Evolutionary conservation across 208 protist species (phyloP), one percentile per base, ranked within the genome.

Genomic region (Leishmania tropica): DNA sequence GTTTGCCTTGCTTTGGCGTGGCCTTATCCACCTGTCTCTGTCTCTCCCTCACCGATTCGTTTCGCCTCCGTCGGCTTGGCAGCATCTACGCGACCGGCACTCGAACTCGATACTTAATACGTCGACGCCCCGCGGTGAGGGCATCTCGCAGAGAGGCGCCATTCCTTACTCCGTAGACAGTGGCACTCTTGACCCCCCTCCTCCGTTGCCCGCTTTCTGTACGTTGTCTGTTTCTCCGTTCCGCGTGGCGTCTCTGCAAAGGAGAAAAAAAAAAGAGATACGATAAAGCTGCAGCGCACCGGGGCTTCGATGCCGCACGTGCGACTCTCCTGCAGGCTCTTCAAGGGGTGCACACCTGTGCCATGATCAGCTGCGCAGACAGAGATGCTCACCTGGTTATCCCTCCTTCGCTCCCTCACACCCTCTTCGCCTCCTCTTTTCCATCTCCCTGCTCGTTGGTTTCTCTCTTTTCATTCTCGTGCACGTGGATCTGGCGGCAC

Each of bases 371-470:
- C 74, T 11, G 35, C 31, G n/a, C 8, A 58, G n/a, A 15, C 3
- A 13, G 64, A 28, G 6, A 56, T 75, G 15, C 40, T 54, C 7
- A 10, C 40, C 28, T 54, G 65, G 53, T 64, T 15, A 40, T 53
- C 48, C 42, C 11, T 83, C 62, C 28, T 80, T 31, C 42, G 35
- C 80, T 75, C 47, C 64, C 60, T 15, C 42, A 77, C 64, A 7
- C 74, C 21, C 40, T 54, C 13, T 15, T 71, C 65, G 60, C 68
- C 42, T 35, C 67, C 21, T n/a, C 68, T 48, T 15, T n/a, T 31
- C 40, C 8, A 28, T n/a, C 45, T 6, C 47, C 31, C 17, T 62
- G 21, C 45, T 54, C 70, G 42, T 53, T 10, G 40, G 11, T 21
- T 47, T 35, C 47, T 17, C 24, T 35, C 40, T 51, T 13, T 45